A percentile compares a stretch with the other conserved stretches of the same genome.
Conservation (phyloP, 2,329 filamentous ascomycete genomes). For the Calonectria pteridis region DNA sequence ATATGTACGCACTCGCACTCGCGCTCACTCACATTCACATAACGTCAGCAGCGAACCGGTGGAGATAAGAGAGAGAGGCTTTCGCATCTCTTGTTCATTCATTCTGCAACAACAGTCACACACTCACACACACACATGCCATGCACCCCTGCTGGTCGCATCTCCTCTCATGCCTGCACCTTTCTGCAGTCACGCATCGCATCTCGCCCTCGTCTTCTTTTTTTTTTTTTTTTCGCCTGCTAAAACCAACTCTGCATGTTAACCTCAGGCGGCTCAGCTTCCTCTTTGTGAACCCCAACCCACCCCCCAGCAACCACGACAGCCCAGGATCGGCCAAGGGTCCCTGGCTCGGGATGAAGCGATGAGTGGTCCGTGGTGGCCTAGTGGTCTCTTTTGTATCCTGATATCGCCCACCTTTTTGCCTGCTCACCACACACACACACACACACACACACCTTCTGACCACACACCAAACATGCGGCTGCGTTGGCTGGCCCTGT, state of each 20-base stretch:
- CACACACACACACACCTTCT: not conserved
- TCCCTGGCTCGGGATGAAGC: conserved; percentile 15
- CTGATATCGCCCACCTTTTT: not conserved
- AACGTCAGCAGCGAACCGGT: conserved; percentile 21
- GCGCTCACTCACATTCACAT: not conserved
- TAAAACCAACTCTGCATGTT: not conserved
- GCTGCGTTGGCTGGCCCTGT: not conserved
- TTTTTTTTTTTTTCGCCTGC: not conserved
- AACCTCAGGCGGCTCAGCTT: not conserved
- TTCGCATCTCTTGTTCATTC: not conserved
- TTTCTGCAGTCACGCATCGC: not conserved
- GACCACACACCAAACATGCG: not conserved
- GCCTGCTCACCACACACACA: not conserved
- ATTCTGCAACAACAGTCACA: not conserved
- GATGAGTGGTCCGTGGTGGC: conserved; percentile 21
- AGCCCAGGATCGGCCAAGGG: conserved; percentile 15
- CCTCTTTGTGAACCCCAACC: conserved; percentile 26
- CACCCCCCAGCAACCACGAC: not conserved
- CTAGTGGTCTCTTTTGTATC: conserved; percentile 8
- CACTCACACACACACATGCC: not conserved
- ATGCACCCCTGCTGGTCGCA: not conserved
- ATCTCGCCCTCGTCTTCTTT: not conserved
- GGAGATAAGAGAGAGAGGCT: conserved; percentile 7
- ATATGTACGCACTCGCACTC: not conserved
- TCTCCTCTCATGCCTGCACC: not conserved